These are phyloP conservation scores for Sporothrix curviconia DNA, from an alignment of 2,329 filamentous ascomycete species.

Conservation along the genomic window DNA sequence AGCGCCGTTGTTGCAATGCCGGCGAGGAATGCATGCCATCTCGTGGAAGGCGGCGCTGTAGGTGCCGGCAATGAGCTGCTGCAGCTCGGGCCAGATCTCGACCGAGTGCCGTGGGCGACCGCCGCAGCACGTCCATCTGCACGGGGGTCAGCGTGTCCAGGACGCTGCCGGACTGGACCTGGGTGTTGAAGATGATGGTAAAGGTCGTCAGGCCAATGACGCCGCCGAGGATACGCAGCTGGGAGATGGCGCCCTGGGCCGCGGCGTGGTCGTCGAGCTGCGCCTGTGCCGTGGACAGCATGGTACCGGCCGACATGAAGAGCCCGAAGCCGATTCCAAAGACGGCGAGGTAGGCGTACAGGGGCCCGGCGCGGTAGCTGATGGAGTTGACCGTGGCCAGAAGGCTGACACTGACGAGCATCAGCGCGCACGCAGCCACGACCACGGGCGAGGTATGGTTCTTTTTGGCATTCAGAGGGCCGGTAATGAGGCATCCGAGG, in stretches of 20 bases:
- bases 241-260: conserved; percentile 53
- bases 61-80: conserved; percentile 14
- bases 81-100: conserved; percentile 19
- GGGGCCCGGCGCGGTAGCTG: conserved; percentile 28
- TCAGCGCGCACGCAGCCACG: conserved; percentile 42
- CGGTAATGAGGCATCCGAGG: conserved; percentile 49
- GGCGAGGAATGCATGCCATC: conserved; percentile 18
- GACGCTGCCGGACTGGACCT: conserved; percentile 26
- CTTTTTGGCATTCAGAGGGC: conserved; percentile 44
- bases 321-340: conserved; percentile 55
- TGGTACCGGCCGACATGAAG: conserved; percentile 49
- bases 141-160: conserved; percentile 9
- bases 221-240: conserved; percentile 54
- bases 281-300: conserved; percentile 50
- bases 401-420: conserved; percentile 46
- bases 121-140: conserved; percentile 19
- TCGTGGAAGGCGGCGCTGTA: conserved; percentile 20
- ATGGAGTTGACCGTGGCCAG: conserved; percentile 38
- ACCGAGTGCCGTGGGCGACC: conserved; percentile 20
- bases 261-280: conserved; percentile 45
- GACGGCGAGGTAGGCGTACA: conserved; percentile 50
- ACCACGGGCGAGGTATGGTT: conserved; percentile 50
- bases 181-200: conserved; percentile 50
- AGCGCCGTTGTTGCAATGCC: conserved; percentile 16
- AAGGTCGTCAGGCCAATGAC: conserved; percentile 52